Evolutionary conservation across 768 basidiomycete species (phyloP), one percentile per base, ranked within the genome.

Genomic region (Mycena metata): DNA sequence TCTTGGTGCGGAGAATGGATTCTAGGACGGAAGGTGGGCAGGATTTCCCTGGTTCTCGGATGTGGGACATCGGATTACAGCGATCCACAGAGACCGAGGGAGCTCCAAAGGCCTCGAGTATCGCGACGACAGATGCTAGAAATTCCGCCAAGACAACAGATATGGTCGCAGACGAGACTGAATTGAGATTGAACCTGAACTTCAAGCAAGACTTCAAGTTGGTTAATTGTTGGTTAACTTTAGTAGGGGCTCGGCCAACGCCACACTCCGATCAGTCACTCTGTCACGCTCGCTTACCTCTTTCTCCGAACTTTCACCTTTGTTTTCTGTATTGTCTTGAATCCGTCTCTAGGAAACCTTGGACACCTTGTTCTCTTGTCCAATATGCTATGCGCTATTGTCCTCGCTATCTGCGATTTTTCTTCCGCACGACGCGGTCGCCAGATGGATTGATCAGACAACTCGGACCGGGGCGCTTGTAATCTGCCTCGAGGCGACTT

Each of bases 401-500:
- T 58, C 16, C 6, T 11, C 23, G 15, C 59, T 65, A 17, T 21
- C 21, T 52, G 19, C 19, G 17, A 8, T 46, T 55, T 60, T 54
- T 51, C 52, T 21, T 26, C 17, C 5, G 17, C 57, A 42, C 58
- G 41, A 59, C 65, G 51, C 30, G 6, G 33, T n/a, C 47, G 7
- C 35, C 24, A 51, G 45, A 59, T 46, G 51, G 65, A 19, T 54
- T 50, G 56, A 69, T 69, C 67, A 69, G 46, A 59, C 26, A 24
- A 35, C n/a, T 61, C 68, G 68, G 68, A 60, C 68, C 68, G 68
- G 39, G 21, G 36, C 21, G 1, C 23, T 51, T n/a, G 6, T 66
- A 66, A 54, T 69, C 42, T 69, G 68, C 68, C 68, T 69, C 68
- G 68, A 69, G 68, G 68, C 68, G 46, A 47, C 35, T 45, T 65